A percentile compares a stretch with the other conserved stretches of the same genome.
phyloP scores from a whole-genome alignment of 495 filamentous ascomycete genomes.

The Hypoxylon intermedium region DNA sequence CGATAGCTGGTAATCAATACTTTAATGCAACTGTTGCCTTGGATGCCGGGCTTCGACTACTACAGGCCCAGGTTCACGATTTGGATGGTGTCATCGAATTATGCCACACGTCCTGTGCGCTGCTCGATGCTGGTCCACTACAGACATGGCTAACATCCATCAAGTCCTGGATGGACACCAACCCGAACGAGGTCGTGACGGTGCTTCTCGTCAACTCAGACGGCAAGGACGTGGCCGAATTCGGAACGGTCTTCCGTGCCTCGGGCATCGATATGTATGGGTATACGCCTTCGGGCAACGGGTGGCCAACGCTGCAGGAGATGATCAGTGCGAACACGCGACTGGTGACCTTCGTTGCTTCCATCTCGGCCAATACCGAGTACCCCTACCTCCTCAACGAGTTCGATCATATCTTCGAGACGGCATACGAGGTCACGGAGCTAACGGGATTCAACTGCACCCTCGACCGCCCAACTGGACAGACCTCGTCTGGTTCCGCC shows the following conservation, averaged over 20 bases:
- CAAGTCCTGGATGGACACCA: slow-evolving; percentile 67
- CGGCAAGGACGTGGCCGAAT: slow-evolving; percentile 53
- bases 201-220: slow-evolving; percentile 74
- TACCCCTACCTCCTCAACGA: slow-evolving; percentile 72
- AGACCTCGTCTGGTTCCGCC: slow-evolving; percentile 53
- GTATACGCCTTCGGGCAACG: slow-evolving; percentile 55
- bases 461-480: slow-evolving; percentile 64
- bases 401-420: slow-evolving; percentile 77
- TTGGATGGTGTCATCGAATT: slow-evolving; percentile 59
- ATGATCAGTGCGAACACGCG: slow-evolving; percentile 67
- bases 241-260: slow-evolving; percentile 60
- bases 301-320: slow-evolving; percentile 69
- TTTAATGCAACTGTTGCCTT: slow-evolving; percentile 69
- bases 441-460: slow-evolving; percentile 62
- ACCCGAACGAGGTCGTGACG: slow-evolving; percentile 74
- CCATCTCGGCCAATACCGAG: slow-evolving; percentile 53
- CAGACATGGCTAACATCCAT: slow-evolving; percentile 62
- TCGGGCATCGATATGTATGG: slow-evolving; percentile 66
- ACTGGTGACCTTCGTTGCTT: slow-evolving; percentile 68
- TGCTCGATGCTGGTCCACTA: slow-evolving; percentile 71
- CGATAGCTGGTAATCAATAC: slow-evolving; percentile 70
- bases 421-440: slow-evolving; percentile 66
- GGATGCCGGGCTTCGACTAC: slow-evolving; percentile 70
- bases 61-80: slow-evolving; percentile 74
- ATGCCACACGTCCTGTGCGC: slow-evolving; percentile 70